Evolutionary conservation across 2,329 filamentous ascomycete genomes (phyloP).

Genomic region (Fusarium sp.): DNA sequence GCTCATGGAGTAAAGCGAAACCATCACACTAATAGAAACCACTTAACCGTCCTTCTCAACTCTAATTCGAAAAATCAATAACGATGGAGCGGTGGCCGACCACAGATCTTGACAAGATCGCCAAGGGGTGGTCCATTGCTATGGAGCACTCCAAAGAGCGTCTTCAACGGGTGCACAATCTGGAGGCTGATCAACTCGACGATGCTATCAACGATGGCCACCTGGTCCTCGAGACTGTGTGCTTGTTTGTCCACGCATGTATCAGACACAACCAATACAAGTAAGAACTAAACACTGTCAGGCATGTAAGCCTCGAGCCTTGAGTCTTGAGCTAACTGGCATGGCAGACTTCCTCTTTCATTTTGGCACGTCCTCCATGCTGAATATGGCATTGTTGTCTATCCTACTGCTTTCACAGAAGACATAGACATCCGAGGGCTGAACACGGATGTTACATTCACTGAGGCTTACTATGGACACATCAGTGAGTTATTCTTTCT

Average conservation of each 20-base stretch:
- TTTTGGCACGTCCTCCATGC: conserved; percentile 56
- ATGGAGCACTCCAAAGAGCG: conserved; percentile 55
- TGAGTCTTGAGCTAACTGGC: conserved; percentile 3
- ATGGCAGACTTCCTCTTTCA: conserved; percentile 52
- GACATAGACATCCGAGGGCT: conserved; percentile 52
- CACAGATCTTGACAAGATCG: conserved; percentile 52
- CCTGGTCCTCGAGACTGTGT: conserved; percentile 56
- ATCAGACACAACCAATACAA: conserved; percentile 55
- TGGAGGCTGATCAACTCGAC: conserved; percentile 53
- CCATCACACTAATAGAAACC: neutral
- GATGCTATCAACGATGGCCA: conserved; percentile 51
- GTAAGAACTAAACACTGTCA: conserved; percentile 38
- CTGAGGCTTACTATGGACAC: conserved; percentile 55
- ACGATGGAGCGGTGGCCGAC: conserved; percentile 47
- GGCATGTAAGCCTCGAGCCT: too few relatives aligned
- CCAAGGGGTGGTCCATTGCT: conserved; percentile 56
- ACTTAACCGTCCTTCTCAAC: conserved; percentile 8
- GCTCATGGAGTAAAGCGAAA: neutral
- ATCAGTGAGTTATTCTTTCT: conserved; percentile 49
- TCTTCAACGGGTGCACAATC: conserved; percentile 50
- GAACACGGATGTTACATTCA: conserved; percentile 54
- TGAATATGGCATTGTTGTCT: conserved; percentile 58
- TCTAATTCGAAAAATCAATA: neutral
- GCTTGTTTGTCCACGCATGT: conserved; percentile 57
- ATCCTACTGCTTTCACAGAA: conserved; percentile 57